These are phyloP conservation scores for Penicillium taxi DNA, from an alignment of 495 filamentous ascomycete species.

Conservation along the genomic window DNA sequence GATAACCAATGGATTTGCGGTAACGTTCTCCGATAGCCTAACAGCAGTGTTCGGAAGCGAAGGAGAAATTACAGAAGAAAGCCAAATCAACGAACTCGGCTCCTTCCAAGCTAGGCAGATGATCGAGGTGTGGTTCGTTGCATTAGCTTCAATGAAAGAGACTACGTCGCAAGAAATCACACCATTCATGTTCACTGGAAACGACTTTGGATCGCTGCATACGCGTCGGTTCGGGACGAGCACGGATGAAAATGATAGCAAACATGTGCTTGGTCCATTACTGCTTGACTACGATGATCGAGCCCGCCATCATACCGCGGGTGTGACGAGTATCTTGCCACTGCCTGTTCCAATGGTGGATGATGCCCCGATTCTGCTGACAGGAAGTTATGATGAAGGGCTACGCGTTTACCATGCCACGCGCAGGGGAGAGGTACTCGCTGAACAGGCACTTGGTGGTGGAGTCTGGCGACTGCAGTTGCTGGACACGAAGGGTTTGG, in stretches of 20 bases:
- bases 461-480: conserved; percentile 86
- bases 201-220: conserved; percentile 30
- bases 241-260: conserved; percentile 12
- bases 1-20: conserved; percentile 44
- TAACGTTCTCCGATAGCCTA: conserved; percentile 61
- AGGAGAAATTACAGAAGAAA: conserved; percentile 6
- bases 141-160: conserved; percentile 17
- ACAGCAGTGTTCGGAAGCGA: conserved; percentile 44
- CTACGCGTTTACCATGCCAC: conserved; percentile 56
- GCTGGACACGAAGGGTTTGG: conserved; percentile 19
- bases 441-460: conserved; percentile 64
- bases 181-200: conserved; percentile 32
- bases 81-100: conserved; percentile 16
- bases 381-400: conserved; percentile 87
- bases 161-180: neutral
- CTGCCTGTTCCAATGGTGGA: conserved; percentile 33
- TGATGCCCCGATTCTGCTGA: conserved; percentile 53
- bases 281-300: conserved; percentile 29
- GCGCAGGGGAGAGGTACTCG: conserved; percentile 35
- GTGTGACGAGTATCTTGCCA: conserved; percentile 82
- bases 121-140: conserved; percentile 44
- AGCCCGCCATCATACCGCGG: conserved; percentile 57
- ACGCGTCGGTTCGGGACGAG: conserved; percentile 23
- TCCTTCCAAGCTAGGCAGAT: conserved; percentile 27
- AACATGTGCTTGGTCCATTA: conserved; percentile 12